Conservation (phyloP, 257 asterid genomes). For the Verbena officinalis region DNA sequence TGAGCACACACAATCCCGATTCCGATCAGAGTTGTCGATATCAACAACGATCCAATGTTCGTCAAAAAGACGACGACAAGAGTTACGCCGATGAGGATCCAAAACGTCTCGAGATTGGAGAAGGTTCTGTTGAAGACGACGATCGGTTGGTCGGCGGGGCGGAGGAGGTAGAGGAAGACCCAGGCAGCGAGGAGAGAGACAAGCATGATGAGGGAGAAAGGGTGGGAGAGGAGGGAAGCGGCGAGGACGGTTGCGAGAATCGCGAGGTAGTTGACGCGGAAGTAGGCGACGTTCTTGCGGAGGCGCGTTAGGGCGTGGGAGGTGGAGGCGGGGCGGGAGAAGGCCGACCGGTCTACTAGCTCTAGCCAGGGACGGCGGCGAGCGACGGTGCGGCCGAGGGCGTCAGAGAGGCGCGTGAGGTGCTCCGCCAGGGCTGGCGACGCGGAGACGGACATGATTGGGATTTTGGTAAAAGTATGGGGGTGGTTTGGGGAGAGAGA, state of each 20-base stretch:
- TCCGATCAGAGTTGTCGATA: constrained; percentile 40
- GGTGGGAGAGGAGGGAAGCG: constrained; percentile 43
- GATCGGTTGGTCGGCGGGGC: constrained; percentile 40
- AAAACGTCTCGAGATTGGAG: constrained; percentile 37
- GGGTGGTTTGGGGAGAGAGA: constrained; percentile 25
- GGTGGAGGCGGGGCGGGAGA: constrained; percentile 44
- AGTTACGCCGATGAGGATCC: constrained; percentile 33
- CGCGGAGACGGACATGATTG: constrained; percentile 30
- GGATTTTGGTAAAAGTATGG: not conserved
- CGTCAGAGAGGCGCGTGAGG: constrained; percentile 34
- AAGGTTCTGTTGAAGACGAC: constrained; percentile 36
- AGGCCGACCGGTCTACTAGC: constrained; percentile 42
- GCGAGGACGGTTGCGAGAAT: constrained; percentile 34
- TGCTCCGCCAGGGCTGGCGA: constrained; percentile 32
- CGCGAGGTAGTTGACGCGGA: constrained; percentile 44
- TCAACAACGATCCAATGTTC: constrained; percentile 41
- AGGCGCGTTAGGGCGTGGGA: constrained; percentile 41
- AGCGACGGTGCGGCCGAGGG: constrained; percentile 35
- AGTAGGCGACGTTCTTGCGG: constrained; percentile 46
- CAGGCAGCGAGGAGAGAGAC: constrained; percentile 41
- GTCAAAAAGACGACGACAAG: constrained; percentile 41
- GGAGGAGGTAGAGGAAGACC: constrained; percentile 49
- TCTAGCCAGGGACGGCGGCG: constrained; percentile 49
- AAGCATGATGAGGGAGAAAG: constrained; percentile 43
- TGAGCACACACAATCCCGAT: constrained; percentile 43